phyloP scores from a whole-genome alignment of 345 rosid species.

The Durio zibethinus region DNA sequence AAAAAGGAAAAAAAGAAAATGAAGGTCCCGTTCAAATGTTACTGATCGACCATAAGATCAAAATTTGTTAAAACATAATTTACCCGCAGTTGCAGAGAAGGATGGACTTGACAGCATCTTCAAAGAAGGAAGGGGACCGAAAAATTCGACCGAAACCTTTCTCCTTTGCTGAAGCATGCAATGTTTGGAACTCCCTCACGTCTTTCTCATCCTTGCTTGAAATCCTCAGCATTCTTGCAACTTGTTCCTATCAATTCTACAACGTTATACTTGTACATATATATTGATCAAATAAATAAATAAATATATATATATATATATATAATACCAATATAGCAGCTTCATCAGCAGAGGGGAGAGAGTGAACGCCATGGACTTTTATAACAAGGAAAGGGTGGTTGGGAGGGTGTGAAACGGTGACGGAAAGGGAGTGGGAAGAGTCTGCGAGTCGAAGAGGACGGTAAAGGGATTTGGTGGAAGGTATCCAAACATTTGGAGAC shows the following conservation, averaged over 20 bases:
- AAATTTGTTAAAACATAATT: neutral
- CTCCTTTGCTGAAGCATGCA: slow-evolving; percentile 34
- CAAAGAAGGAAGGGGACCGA: slow-evolving; percentile 49
- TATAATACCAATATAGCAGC: neutral
- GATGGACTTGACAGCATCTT: slow-evolving; percentile 48
- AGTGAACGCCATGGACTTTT: neutral
- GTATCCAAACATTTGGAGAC: slow-evolving; percentile 47
- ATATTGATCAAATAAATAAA: too few species aligned
- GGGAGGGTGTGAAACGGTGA: slow-evolving; percentile 33
- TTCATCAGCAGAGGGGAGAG: slow-evolving; percentile 19
- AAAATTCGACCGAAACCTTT: slow-evolving; percentile 42
- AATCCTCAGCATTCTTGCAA: slow-evolving; percentile 42
- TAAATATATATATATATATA: too few species aligned
- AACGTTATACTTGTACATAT: neutral
- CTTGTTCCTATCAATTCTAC: slow-evolving; percentile 34
- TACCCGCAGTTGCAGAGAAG: slow-evolving; percentile 46
- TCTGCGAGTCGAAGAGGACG: slow-evolving; percentile 35
- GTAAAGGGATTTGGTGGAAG: slow-evolving; percentile 27
- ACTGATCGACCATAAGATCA: too few species aligned
- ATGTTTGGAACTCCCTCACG: slow-evolving; percentile 34
- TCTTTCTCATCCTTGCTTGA: slow-evolving; percentile 31
- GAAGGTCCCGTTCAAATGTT: too few species aligned
- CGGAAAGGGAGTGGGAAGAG: slow-evolving; percentile 19
- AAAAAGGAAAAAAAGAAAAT: too few species aligned
- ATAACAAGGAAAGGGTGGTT: slow-evolving; percentile 15